Base-by-base conservation (phyloP, 495 filamentous ascomycete species). In the Podospora pseudopauciseta region DNA sequence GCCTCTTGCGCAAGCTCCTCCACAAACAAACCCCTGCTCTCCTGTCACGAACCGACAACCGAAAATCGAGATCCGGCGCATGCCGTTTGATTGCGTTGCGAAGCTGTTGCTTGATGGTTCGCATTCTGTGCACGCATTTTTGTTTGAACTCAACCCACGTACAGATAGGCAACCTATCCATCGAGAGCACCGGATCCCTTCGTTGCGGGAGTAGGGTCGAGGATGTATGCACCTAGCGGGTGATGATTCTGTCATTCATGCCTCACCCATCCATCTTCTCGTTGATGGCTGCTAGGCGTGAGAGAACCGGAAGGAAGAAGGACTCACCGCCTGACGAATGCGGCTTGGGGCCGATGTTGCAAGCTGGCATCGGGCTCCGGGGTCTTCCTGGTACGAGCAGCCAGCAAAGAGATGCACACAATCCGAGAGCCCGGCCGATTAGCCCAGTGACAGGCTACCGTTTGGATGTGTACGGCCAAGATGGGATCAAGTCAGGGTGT, bases 301-400 rank as follows among this genome's bases (percentile, higher is more conserved):
- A 16, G 59, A 32, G 27, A 15, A 7, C 23, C 23, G 59, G 27
- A 39, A 19, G 13, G 16, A 39, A 53, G 34, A 60, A 60, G 60
- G 60, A 23, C 62, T 71, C 66, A 66, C 69, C 69, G 66, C 68
- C 68, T 67, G 60, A 65, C 60, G 57, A 32, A 19, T 32, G 34
- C n/a, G 5, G 30, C 34, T 70, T 70, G 63, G 65, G 65, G 68
- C 58, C 34, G 54, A 63, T 6, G 57, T 27, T 53, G 64, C 65
- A 23, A 63, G 63, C 59, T 68, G 59, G 32, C 69, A 60, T 69
- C 65, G 59, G 67, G 62, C 69, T 28, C 61, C 32, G 30, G 27
- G 32, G 18, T 61, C 5, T 61, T 27, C 23, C 5, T 3, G 11
- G 6, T 6, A 39, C 34, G 34, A 3, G 34, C 34, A 39, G 34